Evolutionary conservation across 768 basidiomycete species (phyloP).

Genomic region (Candolleomyces eurysporus): DNA sequence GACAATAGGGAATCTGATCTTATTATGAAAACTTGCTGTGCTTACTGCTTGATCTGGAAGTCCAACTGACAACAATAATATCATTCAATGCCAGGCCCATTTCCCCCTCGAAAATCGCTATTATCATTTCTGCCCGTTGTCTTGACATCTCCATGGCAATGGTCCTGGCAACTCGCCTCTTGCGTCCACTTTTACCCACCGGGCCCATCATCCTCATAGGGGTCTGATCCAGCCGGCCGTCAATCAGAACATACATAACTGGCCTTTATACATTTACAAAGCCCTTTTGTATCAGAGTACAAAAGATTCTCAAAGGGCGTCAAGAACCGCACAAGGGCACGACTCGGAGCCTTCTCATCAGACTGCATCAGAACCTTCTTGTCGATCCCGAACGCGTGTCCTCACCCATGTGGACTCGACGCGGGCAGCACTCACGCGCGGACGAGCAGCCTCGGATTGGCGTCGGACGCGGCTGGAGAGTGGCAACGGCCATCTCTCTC

Average conservation of each 20-base stretch:
- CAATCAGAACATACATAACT: neutral
- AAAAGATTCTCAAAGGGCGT: neutral
- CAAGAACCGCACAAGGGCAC: neutral
- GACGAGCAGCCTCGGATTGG: neutral
- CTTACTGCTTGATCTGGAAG: conserved; percentile 1
- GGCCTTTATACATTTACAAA: neutral
- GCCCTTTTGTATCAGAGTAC: neutral
- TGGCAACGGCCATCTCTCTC: neutral
- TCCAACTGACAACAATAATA: neutral
- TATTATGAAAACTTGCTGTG: conserved; percentile 4
- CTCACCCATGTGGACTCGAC: neutral
- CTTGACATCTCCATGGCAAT: neutral
- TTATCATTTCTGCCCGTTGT: neutral
- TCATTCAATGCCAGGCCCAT: neutral
- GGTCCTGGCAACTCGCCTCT: neutral
- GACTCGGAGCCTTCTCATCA: neutral
- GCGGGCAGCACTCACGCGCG: neutral
- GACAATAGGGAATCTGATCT: conserved; percentile 7
- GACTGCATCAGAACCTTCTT: neutral
- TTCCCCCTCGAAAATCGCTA: neutral
- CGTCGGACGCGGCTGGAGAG: neutral
- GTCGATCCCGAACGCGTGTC: neutral
- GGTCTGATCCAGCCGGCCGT: neutral
- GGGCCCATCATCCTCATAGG: neutral
- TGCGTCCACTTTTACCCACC: neutral